Conservation (phyloP, 2,329 filamentous ascomycete species). For the Dactylella cylindrospora region DNA sequence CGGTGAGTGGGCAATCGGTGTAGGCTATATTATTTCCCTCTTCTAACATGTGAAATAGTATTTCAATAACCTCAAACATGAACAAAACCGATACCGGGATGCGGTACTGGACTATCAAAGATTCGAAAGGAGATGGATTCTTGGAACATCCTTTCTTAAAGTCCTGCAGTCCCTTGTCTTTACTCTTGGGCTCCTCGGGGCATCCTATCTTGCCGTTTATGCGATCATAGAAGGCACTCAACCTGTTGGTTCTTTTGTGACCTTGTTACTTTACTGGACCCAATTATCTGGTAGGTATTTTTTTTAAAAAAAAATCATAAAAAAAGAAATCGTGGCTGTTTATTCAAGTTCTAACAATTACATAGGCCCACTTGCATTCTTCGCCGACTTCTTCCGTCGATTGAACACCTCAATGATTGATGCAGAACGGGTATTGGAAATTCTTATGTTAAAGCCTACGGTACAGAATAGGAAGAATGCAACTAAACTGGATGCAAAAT, state of each 20-base stretch:
- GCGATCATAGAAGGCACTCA: constrained; percentile 58
- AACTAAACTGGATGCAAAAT: constrained; percentile 54
- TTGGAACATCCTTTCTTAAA: constrained; percentile 51
- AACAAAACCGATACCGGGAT: constrained; percentile 57
- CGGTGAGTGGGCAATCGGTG: constrained; percentile 50
- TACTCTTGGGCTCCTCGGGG: constrained; percentile 56
- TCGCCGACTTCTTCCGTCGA: constrained; percentile 57
- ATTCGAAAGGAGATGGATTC: constrained; percentile 51
- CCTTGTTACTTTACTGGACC: constrained; percentile 67
- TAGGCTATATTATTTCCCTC: too few species aligned
- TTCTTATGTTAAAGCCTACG: constrained; percentile 62
- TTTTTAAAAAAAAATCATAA: too few species aligned
- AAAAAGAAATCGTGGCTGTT: constrained; percentile 2
- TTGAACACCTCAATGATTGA: constrained; percentile 63
- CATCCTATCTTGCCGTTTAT: constrained; percentile 59
- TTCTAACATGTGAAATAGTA: constrained; percentile 50
- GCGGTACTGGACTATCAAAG: constrained; percentile 53
- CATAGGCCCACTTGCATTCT: constrained; percentile 56
- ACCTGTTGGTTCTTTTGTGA: constrained; percentile 64
- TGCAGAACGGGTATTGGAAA: constrained; percentile 62
- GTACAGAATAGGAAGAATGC: constrained; percentile 58
- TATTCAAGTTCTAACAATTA: constrained; percentile 45
- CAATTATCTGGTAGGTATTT: constrained; percentile 52
- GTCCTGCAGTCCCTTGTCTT: constrained; percentile 57
- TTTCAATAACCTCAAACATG: constrained; percentile 62